Evolutionary conservation across 768 basidiomycete genomes (phyloP).

Genomic region (Boletus rubroflammeus): DNA sequence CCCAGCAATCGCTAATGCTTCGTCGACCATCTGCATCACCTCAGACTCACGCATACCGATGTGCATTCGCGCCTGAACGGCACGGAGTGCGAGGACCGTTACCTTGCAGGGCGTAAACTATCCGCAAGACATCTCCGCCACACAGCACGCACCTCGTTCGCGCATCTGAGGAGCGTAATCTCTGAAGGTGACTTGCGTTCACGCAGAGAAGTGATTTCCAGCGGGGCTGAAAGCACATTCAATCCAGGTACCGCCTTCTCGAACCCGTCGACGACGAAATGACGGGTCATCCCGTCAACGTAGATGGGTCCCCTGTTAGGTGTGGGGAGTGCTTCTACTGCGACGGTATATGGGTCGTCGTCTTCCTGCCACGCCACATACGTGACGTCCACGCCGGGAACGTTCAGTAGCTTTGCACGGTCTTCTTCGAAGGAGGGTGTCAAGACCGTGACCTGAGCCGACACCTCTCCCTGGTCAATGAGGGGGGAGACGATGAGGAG

Average conservation of each 20-base stretch:
- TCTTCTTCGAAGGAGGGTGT: slow-evolving; percentile 77
- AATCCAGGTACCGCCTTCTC: slow-evolving; percentile 39
- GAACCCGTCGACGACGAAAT: slow-evolving; percentile 66
- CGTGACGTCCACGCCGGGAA: slow-evolving; percentile 45
- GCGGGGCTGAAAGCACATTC: slow-evolving; percentile 47
- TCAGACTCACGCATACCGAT: slow-evolving; percentile 77
- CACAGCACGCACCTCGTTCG: slow-evolving; percentile 58
- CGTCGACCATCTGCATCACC: slow-evolving; percentile 53
- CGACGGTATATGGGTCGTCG: slow-evolving; percentile 58
- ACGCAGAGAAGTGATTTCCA: slow-evolving; percentile 54
- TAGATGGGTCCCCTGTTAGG: slow-evolving; percentile 41
- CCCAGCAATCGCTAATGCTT: slow-evolving; percentile 55
- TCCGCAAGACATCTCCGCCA: neutral
- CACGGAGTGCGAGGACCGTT: slow-evolving; percentile 72
- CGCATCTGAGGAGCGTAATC: slow-evolving; percentile 68
- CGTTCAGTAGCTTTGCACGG: slow-evolving; percentile 56
- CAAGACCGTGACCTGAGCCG: slow-evolving; percentile 53
- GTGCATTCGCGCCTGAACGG: slow-evolving; percentile 54
- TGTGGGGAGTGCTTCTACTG: slow-evolving; percentile 30
- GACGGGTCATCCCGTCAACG: slow-evolving; percentile 57
- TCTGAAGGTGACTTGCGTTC: slow-evolving; percentile 75
- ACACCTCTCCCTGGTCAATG: slow-evolving; percentile 23
- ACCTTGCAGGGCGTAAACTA: slow-evolving; percentile 43
- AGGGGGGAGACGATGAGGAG: slow-evolving; percentile 59
- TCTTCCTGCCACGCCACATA: slow-evolving; percentile 68